These are phyloP conservation scores for Xylariaceae sp. DNA, from an alignment of 2,329 filamentous ascomycete genomes.

Conservation along the genomic window DNA sequence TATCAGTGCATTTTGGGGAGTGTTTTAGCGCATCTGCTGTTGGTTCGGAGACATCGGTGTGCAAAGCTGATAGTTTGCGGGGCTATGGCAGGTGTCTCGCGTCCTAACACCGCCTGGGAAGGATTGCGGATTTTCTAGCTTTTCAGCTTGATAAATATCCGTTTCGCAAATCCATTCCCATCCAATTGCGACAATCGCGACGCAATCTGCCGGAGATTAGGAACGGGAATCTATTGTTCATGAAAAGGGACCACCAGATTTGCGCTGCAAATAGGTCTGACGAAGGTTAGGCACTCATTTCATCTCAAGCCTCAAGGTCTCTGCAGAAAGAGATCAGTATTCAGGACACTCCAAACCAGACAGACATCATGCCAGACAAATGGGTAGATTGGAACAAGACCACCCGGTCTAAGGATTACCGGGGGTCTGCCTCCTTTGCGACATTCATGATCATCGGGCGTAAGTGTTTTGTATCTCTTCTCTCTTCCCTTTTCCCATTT, in stretches of 20 bases:
- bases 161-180: background rate
- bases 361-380: constrained; percentile 36
- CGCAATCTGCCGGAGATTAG: background rate
- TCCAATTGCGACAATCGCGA: background rate
- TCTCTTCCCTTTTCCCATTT: constrained; percentile 3
- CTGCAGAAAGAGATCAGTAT: background rate
- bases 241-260: too few species aligned
- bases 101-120: background rate
- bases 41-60: too few species aligned
- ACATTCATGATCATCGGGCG: constrained; percentile 96
- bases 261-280: too few species aligned
- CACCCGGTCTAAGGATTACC: constrained; percentile 59
- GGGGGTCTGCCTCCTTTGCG: constrained; percentile 75
- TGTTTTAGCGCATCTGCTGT: too few species aligned
- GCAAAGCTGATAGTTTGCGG: too few species aligned
- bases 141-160: background rate
- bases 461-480: constrained; percentile 52
- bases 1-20: too few species aligned
- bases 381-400: constrained; percentile 60
- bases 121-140: background rate
- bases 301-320: background rate
- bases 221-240: too few species aligned
- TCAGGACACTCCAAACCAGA: background rate
- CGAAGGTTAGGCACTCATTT: background rate
- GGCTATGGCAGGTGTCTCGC: too few species aligned